phyloP scores from a whole-genome alignment of 164 flowering plant genomes.

The Aristolochia contorta region DNA sequence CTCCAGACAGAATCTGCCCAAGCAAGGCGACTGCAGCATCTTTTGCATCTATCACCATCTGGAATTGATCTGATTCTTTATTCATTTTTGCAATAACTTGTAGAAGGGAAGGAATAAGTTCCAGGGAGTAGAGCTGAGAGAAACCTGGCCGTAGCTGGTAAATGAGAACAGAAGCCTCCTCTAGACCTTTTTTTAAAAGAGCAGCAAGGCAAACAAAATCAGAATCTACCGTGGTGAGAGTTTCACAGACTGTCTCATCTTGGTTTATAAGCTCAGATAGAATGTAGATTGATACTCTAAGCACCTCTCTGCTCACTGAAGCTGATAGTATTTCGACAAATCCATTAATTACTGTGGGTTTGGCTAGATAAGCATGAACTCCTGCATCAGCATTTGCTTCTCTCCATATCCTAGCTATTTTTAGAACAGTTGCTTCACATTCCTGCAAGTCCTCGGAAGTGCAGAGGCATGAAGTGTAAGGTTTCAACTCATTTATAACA shows the following conservation, averaged over 20 bases:
- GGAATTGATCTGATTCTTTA: constrained; percentile 36
- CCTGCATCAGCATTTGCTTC: constrained; percentile 45
- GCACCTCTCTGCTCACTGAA: constrained; percentile 49
- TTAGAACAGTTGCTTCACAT: constrained; percentile 61
- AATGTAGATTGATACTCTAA: constrained; percentile 42
- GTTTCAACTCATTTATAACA: constrained; percentile 45
- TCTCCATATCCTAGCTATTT: constrained; percentile 47
- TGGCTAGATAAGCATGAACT: constrained; percentile 44
- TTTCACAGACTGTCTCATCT: constrained; percentile 48
- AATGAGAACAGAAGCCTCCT: constrained; percentile 60
- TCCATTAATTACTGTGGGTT: constrained; percentile 50
- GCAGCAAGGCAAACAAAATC: constrained; percentile 58
- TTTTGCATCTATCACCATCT: constrained; percentile 40
- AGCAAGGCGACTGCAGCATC: constrained; percentile 59
- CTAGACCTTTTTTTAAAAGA: constrained; percentile 59
- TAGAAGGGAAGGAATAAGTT: constrained; percentile 46
- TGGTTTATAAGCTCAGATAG: constrained; percentile 50
- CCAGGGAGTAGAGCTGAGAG: constrained; percentile 38
- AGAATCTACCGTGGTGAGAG: constrained; percentile 49
- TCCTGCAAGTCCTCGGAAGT: constrained; percentile 56
- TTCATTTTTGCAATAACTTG: constrained; percentile 32
- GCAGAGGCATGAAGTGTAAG: constrained; percentile 45
- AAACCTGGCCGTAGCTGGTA: constrained; percentile 47
- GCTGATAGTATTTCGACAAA: constrained; percentile 54
- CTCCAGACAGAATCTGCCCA: constrained; percentile 54